Conservation (phyloP, 345 rosid genomes). For the Salix purpurea region DNA sequence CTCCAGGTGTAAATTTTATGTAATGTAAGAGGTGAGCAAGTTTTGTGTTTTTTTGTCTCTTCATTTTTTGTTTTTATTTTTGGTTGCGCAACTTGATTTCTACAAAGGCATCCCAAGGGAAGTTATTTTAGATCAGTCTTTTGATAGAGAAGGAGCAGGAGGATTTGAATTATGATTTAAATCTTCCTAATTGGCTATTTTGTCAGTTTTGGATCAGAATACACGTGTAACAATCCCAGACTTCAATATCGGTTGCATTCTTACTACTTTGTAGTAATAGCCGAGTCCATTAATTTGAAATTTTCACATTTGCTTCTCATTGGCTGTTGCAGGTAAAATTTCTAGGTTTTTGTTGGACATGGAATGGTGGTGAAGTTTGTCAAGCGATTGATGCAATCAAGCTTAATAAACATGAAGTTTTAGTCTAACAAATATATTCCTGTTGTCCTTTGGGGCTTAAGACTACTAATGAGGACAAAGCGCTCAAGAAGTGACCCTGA, state of each 20-base stretch:
- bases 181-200: background rate
- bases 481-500: constrained; percentile 6
- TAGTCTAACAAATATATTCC: background rate
- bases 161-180: background rate
- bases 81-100: too few species aligned
- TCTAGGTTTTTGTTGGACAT: background rate
- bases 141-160: background rate
- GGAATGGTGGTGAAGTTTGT: background rate
- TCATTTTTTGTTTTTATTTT: too few species aligned
- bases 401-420: background rate
- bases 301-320: background rate
- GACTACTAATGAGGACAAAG: constrained; percentile 12
- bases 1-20: background rate
- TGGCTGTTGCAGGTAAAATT: background rate
- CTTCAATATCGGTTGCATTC: background rate
- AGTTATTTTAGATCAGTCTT: too few species aligned
- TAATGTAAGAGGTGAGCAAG: background rate
- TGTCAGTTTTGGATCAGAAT: background rate
- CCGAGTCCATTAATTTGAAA: background rate
- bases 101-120: too few species aligned
- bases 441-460: background rate
- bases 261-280: background rate
- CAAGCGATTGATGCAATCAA: background rate
- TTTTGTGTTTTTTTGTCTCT: background rate
- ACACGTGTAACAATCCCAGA: background rate